phyloP scores from a whole-genome alignment of 208 protist genomes.

The Crithidia mellificae region DNA sequence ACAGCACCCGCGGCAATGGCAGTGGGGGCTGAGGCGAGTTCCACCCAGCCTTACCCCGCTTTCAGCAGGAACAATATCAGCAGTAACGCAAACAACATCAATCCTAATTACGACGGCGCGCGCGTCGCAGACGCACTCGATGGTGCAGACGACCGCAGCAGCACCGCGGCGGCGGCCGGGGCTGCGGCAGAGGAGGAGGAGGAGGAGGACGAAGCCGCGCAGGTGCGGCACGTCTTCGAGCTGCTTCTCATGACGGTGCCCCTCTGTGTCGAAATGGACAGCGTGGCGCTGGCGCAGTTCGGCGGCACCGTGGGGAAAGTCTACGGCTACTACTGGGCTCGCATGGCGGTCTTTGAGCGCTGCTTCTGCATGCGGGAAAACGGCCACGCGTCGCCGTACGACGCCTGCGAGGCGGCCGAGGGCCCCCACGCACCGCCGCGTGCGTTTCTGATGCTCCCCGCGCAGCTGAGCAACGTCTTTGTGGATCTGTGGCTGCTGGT shows the following conservation, averaged over 20 bases:
- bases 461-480: conserved; percentile 16
- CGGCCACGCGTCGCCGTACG: not conserved
- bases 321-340: conserved; percentile 27
- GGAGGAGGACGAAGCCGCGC: not conserved
- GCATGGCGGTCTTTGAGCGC: conserved; percentile 32
- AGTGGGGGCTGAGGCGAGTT: no score
- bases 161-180: not conserved
- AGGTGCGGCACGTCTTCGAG: conserved; percentile 5
- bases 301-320: conserved; percentile 3
- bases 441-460: conserved; percentile 27
- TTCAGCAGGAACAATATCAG: no score
- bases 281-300: conserved; percentile 8
- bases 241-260: conserved; percentile 7
- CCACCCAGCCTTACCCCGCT: no score
- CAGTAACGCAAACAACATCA: no score
- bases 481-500: conserved; percentile 25
- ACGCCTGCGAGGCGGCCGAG: conserved; percentile 4
- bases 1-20: not conserved
- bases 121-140: no score
- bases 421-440: conserved; percentile 8
- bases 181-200: no score
- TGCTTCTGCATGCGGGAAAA: conserved; percentile 1
- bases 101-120: no score
- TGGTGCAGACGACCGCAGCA: not conserved
- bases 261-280: not conserved